phyloP scores from a whole-genome alignment of 306 rosid genomes.

The Prunus davidiana region DNA sequence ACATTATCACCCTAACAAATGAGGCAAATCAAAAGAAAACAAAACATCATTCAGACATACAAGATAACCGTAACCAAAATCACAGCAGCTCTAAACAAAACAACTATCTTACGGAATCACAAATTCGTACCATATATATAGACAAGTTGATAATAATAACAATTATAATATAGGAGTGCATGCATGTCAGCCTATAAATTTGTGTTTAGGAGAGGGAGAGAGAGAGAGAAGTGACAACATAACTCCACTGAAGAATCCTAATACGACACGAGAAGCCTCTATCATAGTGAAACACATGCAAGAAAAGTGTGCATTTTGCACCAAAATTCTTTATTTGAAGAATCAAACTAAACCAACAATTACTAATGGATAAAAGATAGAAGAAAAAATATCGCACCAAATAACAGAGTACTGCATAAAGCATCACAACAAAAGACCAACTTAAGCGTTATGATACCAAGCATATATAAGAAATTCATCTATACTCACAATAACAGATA shows the following conservation, averaged over 20 bases:
- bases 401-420: background rate
- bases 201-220: background rate
- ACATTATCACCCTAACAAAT: slow-evolving; percentile 77
- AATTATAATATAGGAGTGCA: background rate
- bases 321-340: background rate
- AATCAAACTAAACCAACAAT: background rate
- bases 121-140: background rate
- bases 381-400: background rate
- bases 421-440: background rate
- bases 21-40: background rate
- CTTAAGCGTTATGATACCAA: background rate
- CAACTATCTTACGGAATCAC: background rate
- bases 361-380: background rate
- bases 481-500: slow-evolving; percentile 67
- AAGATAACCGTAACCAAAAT: background rate
- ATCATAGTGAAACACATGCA: background rate
- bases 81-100: background rate
- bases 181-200: background rate
- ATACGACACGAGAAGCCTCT: background rate
- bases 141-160: background rate
- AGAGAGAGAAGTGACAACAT: background rate
- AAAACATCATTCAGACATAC: background rate
- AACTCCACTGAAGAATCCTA: background rate
- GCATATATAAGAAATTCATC: background rate
- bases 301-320: background rate